Evolutionary conservation across 345 rosid species (phyloP), one percentile per base, ranked within the genome.

Genomic region (Salix purpurea): DNA sequence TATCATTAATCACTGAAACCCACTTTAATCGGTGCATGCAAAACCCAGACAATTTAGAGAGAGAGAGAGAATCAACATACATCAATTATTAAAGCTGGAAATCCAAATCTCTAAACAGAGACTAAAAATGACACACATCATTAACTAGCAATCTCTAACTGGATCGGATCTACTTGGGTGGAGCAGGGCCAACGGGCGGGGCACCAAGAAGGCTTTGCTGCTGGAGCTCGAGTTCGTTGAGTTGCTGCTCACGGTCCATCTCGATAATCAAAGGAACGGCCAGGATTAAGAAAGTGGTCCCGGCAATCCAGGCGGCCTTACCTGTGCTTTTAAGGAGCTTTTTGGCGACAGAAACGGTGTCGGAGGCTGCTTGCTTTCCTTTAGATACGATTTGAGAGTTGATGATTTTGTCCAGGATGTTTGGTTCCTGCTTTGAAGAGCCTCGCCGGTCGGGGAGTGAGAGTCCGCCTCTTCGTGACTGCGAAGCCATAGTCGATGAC

Each of bases 221-320:
- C 83, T 93, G 89, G 77, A 86, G 82, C 77, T 90, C 95, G n/a
- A 91, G 77, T 13, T 93, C 95, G 66, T 42, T 86, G 67, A 87
- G 66, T 73, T 87, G 88, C 85, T 86, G 90, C 77, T 91, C 97
- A 67, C 92, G 87, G 52, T 88, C 94, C 91, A 85, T 86, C 85
- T 82, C 88, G 61, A 93, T 80, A 62, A 90, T 80, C 78, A 90
- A 83, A 7, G 98, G 98, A 2, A 93, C 88, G 9, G 81, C 88
- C 26, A 94, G 85, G 77, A 94, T 83, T 50, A 94, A 81, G 77
- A 89, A 79, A 34, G 94, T 90, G 36, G 98, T 90, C 3, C 98
- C 94, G 10, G 90, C 90, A 62, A 92, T 79, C 97, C 94, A 91
- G 26, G 94, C 94, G 8, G 97, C 98, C 86, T 89, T 90, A 9